Evolutionary conservation across 805 yeast genomes (phyloP).

Genomic region (Zygotorulaspora florentina): DNA sequence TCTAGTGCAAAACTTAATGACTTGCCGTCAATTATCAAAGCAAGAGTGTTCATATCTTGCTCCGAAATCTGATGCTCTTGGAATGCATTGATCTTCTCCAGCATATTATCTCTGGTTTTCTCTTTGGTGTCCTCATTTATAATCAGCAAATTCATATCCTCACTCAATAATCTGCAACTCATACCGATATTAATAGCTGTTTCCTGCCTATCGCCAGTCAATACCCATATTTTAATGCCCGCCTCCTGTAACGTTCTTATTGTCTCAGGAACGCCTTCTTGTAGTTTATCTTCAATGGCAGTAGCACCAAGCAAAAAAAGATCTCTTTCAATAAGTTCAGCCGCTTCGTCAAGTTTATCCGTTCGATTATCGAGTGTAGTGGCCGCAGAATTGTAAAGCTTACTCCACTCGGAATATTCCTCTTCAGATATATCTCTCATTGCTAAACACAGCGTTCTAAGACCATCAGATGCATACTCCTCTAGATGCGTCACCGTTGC

Average conservation of each 20-base stretch:
- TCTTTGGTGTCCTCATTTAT: conserved; percentile 81
- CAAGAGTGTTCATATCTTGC: conserved; percentile 73
- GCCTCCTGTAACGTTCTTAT: conserved; percentile 93
- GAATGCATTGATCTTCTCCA: conserved; percentile 72
- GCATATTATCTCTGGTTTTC: conserved; percentile 68
- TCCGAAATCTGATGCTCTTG: conserved; percentile 57
- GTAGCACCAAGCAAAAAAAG: conserved; percentile 89
- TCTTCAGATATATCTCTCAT: conserved; percentile 70
- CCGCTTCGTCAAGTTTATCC: conserved; percentile 77
- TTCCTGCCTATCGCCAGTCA: conserved; percentile 98
- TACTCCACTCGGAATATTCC: conserved; percentile 72
- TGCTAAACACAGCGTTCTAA: conserved; percentile 92
- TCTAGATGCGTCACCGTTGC: conserved; percentile 84
- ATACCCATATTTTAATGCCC: conserved; percentile 95
- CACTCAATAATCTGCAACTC: conserved; percentile 91
- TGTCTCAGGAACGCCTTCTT: conserved; percentile 98
- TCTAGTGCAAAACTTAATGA: conserved; percentile 85
- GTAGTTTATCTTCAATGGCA: conserved; percentile 95
- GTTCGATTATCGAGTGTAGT: conserved; percentile 74
- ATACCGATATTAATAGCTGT: conserved; percentile 98
- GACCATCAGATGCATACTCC: conserved; percentile 94
- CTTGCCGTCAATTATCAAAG: conserved; percentile 90
- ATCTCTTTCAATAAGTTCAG: conserved; percentile 80
- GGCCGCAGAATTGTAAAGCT: conserved; percentile 69
- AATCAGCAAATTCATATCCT: conserved; percentile 89